These are phyloP conservation scores for Alisma plantagoaquatica DNA, from an alignment of 106 monocot species.

Conservation along the genomic window DNA sequence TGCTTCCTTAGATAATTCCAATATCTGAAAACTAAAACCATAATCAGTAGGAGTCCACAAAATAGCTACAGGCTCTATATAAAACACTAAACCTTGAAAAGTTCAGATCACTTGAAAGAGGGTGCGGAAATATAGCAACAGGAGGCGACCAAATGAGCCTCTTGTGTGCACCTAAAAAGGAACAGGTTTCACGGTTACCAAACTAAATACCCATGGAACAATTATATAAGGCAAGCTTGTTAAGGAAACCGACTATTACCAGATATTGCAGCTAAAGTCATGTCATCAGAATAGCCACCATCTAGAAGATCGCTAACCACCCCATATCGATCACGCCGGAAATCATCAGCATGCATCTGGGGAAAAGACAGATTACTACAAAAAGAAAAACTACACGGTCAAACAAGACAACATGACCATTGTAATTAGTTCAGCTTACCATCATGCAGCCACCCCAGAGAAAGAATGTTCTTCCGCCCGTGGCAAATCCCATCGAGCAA, in stretches of 20 bases:
- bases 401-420: no score
- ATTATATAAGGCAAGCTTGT: no score
- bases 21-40: constrained; percentile 58
- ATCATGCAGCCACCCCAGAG: constrained; percentile 99
- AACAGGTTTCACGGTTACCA: no score
- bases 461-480: constrained; percentile 97
- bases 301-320: constrained; percentile 77
- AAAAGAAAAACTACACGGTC: no score
- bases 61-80: not conserved
- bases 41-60: not conserved
- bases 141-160: constrained; percentile 91
- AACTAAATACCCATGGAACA: no score
- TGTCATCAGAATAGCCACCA: constrained; percentile 99
- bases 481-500: constrained; percentile 99
- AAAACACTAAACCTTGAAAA: constrained; percentile 55
- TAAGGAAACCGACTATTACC: constrained; percentile 29
- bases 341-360: constrained; percentile 99
- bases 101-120: constrained; percentile 93
- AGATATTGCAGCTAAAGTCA: constrained; percentile 97
- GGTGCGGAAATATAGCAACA: constrained; percentile 95
- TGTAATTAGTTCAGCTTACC: no score
- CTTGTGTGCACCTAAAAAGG: constrained; percentile 67
- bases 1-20: constrained; percentile 99
- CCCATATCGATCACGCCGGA: constrained; percentile 70
- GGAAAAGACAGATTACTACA: no score